Conservation (phyloP, 1,139 yeast species). For the Groenewaldozyma sp. region DNA sequence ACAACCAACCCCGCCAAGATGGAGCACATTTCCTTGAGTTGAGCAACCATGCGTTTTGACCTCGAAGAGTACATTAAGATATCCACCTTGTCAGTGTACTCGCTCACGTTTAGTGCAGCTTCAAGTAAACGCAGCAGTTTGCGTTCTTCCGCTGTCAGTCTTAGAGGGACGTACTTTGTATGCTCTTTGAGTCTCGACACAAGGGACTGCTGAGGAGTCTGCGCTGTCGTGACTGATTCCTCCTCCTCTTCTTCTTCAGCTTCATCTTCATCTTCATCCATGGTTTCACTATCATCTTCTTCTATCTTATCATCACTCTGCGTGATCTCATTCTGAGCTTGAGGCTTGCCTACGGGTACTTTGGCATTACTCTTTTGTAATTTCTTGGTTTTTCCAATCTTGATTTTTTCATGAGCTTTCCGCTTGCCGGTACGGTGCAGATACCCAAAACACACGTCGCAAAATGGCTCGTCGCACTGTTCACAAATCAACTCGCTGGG, state of each 20-base stretch:
- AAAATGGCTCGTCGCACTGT: constrained; percentile 54
- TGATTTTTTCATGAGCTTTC: constrained; percentile 24
- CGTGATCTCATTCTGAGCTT: neutral
- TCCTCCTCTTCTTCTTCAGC: constrained; percentile 13
- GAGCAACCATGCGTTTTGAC: constrained; percentile 56
- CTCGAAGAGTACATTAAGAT: constrained; percentile 53
- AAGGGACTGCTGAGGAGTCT: constrained; percentile 14
- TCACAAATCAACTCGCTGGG: constrained; percentile 49
- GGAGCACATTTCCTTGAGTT: constrained; percentile 62
- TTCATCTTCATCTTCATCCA: constrained; percentile 13
- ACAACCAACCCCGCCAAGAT: constrained; percentile 65
- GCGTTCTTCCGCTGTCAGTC: constrained; percentile 57
- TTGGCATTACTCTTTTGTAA: too few species aligned
- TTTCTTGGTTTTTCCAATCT: constrained; percentile 23
- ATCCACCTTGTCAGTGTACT: constrained; percentile 67
- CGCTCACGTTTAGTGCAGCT: constrained; percentile 66
- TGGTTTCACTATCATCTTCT: constrained; percentile 9
- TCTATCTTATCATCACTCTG: constrained; percentile 8
- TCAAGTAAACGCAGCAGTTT: constrained; percentile 52
- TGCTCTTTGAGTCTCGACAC: constrained; percentile 34
- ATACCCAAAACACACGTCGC: constrained; percentile 56
- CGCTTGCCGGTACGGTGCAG: constrained; percentile 56
- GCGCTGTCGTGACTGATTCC: constrained; percentile 10
- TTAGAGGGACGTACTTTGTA: constrained; percentile 51
- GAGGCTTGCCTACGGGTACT: neutral